Evolutionary conservation across 495 filamentous ascomycete genomes (phyloP).

Genomic region (Thermochaetoides thermophila): DNA sequence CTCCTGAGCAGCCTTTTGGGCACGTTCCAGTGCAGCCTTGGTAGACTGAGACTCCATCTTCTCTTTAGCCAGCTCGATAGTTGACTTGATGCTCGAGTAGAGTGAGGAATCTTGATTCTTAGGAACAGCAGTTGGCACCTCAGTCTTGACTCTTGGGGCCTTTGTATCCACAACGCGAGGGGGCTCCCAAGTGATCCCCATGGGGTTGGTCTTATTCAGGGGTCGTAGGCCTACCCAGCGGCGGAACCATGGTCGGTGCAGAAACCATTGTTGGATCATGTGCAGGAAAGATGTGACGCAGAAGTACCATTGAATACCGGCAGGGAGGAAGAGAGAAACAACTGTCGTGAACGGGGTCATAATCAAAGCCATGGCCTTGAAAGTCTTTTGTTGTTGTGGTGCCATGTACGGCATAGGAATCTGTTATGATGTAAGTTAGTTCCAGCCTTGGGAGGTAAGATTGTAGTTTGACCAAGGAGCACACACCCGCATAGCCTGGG

Average conservation of each 20-base stretch:
- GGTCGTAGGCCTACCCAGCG: constrained; percentile 32
- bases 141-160: not conserved
- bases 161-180: constrained; percentile 17
- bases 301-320: constrained; percentile 61
- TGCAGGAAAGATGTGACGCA: constrained; percentile 39
- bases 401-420: constrained; percentile 21
- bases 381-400: constrained; percentile 23
- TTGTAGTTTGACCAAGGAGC: not conserved
- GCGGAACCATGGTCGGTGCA: constrained; percentile 37
- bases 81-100: constrained; percentile 15
- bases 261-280: constrained; percentile 38
- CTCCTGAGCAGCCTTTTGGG: constrained; percentile 20
- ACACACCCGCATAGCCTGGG: constrained; percentile 44
- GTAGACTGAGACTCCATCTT: constrained; percentile 19
- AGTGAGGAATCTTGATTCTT: too few relatives aligned
- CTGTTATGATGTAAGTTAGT: constrained; percentile 5
- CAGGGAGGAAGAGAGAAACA: constrained; percentile 51
- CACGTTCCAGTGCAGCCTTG: constrained; percentile 6
- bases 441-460: too few relatives aligned
- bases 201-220: constrained; percentile 16
- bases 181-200: constrained; percentile 13
- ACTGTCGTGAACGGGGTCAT: constrained; percentile 47
- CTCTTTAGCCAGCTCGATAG: constrained; percentile 18
- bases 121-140: not conserved
- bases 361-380: constrained; percentile 37